A percentile compares a stretch with the other conserved stretches of the same genome.
These are phyloP conservation scores for Cutaneotrichosporon mucoides DNA, from an alignment of 1,284 basidiomycete species.

Conservation along the genomic window DNA sequence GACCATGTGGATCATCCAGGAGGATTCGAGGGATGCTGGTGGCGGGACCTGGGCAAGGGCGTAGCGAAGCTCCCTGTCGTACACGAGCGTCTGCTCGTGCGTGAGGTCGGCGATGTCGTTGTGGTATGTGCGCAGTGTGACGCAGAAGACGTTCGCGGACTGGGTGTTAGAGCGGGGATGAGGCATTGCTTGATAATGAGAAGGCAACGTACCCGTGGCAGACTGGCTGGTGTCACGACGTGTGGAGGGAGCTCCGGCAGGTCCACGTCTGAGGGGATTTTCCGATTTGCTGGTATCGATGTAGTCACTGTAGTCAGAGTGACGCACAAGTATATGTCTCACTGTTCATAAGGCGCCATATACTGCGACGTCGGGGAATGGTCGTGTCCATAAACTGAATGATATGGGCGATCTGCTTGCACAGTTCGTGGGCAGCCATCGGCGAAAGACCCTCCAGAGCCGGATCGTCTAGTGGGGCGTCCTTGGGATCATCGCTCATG, in stretches of 20 bases:
- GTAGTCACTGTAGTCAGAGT: neutral
- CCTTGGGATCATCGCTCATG: neutral
- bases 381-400: constrained; percentile 22
- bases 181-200: too few relatives aligned
- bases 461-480: constrained; percentile 3
- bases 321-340: neutral
- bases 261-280: neutral
- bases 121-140: neutral
- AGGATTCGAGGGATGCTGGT: neutral
- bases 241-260: neutral
- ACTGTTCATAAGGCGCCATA: constrained; percentile 18
- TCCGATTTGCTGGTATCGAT: constrained; percentile 2
- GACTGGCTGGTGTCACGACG: neutral
- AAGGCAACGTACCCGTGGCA: neutral
- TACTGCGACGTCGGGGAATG: constrained; percentile 11
- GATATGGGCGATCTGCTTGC: constrained; percentile 17
- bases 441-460: constrained; percentile 5
- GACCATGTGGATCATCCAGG: constrained; percentile 22
- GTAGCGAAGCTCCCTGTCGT: neutral
- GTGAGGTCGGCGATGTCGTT: neutral
- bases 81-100: neutral
- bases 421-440: constrained; percentile 9
- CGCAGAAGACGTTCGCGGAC: neutral
- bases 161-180: neutral
- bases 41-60: neutral